A percentile compares a stretch with the other conserved stretches of the same genome.
Conservation (phyloP, 2,329 filamentous ascomycete species). For the Penicillium sp. region DNA sequence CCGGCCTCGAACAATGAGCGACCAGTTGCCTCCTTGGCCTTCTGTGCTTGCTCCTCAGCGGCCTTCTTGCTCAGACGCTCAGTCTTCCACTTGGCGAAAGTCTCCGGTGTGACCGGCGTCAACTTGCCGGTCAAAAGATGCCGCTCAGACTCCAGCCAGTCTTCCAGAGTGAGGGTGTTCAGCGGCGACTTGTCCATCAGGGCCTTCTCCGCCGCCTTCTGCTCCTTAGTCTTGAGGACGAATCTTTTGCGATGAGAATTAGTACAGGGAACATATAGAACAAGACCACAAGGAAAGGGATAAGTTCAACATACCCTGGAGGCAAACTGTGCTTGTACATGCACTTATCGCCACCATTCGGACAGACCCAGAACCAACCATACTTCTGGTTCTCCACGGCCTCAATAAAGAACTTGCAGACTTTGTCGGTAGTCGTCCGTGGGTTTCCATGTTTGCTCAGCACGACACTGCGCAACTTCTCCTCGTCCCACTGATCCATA, state of each 20-base stretch:
- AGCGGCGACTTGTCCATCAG: conserved; percentile 93
- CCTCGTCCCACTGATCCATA: conserved; percentile 96
- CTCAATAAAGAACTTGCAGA: conserved; percentile 97
- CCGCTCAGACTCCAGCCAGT: conserved; percentile 93
- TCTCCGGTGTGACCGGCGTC: conserved; percentile 89
- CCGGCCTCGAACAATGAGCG: conserved; percentile 95
- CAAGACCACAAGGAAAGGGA: background rate
- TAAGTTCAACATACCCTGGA: conserved; percentile 69
- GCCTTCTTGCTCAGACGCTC: conserved; percentile 92
- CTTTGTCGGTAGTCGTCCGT: conserved; percentile 91
- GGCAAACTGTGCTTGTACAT: conserved; percentile 97
- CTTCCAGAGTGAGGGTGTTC: conserved; percentile 91
- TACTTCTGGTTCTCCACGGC: conserved; percentile 99
- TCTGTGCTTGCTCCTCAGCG: conserved; percentile 84
- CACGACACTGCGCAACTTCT: conserved; percentile 87
- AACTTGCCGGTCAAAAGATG: conserved; percentile 90
- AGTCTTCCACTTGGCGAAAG: conserved; percentile 96
- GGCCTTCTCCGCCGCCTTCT: conserved; percentile 91
- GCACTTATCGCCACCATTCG: conserved; percentile 95
- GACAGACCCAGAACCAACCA: conserved; percentile 98
- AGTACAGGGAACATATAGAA: conserved; percentile 3
- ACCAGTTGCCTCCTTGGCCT: conserved; percentile 93
- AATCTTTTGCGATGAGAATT: conserved; percentile 59
- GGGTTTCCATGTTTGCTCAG: conserved; percentile 97
- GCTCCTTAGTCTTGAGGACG: conserved; percentile 95